Base-by-base conservation (phyloP, 2,329 filamentous ascomycete genomes). In the Cercospora berteroae region DNA sequence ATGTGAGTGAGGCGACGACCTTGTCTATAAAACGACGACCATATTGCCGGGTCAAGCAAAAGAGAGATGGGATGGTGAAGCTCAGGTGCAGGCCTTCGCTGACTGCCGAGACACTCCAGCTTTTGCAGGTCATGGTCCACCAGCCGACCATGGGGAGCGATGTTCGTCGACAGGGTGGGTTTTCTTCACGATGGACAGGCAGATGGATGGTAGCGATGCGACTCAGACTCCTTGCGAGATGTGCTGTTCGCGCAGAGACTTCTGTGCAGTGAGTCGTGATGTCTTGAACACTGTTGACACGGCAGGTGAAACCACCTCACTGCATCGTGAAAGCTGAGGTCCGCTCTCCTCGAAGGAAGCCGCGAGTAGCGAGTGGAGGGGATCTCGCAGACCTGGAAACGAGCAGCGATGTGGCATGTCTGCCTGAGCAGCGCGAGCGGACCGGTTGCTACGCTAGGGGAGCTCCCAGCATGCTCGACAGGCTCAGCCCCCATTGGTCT, bases 91-190 rank as follows among this genome's bases (percentile, higher is more conserved):
- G 60, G 60, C 60, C 60, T 63, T 58, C 31, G 55, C 48, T 52
- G 48, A 33, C 60, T 63, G 60, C 60, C 60, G 60, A 63, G 60
- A 63, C 60, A 63, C 42, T 55, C 60, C 60, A 63, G 27, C 42
- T 33, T 63, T 52, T 63, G 48, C 60, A 63, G 60, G 60, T 63
- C 60, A 63, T 63, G 60, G 60, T 63, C 29, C 39, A n/a, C 12
- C 20, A 29, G 29, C 29, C 60, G 25, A 63, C 29, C 44, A 63
- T 61, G 59, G 59, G 59, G 33, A 63, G 29, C 60, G 60, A 55
- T 36, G 44, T 52, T 33, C n/a, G 29, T 33, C n/a, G 48, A 55
- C 60, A 63, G 60, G 60, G 60, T 63, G 60, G 55, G 16, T 36
- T 58, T 36, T 36, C 59, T 61, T 20, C 59, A 61, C 23, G 36